Conservation (phyloP, 768 basidiomycete genomes). For the Saitozyma sp. region DNA sequence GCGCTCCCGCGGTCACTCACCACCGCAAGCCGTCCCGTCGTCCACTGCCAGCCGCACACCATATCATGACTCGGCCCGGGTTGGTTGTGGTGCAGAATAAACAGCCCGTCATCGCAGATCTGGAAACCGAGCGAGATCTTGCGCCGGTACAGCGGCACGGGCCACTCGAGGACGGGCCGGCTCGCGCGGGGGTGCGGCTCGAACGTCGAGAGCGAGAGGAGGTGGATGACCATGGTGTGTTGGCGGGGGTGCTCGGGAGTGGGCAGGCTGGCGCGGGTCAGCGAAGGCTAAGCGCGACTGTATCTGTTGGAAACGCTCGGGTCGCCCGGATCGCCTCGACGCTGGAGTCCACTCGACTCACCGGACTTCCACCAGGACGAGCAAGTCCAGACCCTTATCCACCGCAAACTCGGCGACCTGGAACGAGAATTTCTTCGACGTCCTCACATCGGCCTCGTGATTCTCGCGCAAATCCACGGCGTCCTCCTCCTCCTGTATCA, state of each 20-base stretch:
- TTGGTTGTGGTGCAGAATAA: constrained; percentile 27
- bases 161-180: constrained; percentile 30
- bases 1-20: constrained; percentile 21
- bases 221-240: constrained; percentile 35
- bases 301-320: background rate
- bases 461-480: constrained; percentile 18
- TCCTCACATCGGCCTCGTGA: constrained; percentile 22
- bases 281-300: background rate
- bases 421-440: constrained; percentile 31
- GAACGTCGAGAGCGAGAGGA: constrained; percentile 41
- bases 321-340: background rate
- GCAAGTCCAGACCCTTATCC: constrained; percentile 49
- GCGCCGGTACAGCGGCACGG: constrained; percentile 4
- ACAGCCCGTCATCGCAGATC: constrained; percentile 44
- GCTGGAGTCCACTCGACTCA: constrained; percentile 16
- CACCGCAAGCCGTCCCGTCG: constrained; percentile 35
- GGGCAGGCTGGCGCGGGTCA: background rate
- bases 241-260: background rate
- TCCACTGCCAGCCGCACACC: constrained; percentile 47
- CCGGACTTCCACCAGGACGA: constrained; percentile 42
- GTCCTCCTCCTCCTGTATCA: constrained; percentile 15
- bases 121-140: constrained; percentile 32
- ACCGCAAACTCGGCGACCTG: constrained; percentile 48
- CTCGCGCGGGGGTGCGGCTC: constrained; percentile 40
- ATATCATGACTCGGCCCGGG: constrained; percentile 21